Conservation (phyloP, 2,329 filamentous ascomycete genomes). For the Cytospora piceae region DNA sequence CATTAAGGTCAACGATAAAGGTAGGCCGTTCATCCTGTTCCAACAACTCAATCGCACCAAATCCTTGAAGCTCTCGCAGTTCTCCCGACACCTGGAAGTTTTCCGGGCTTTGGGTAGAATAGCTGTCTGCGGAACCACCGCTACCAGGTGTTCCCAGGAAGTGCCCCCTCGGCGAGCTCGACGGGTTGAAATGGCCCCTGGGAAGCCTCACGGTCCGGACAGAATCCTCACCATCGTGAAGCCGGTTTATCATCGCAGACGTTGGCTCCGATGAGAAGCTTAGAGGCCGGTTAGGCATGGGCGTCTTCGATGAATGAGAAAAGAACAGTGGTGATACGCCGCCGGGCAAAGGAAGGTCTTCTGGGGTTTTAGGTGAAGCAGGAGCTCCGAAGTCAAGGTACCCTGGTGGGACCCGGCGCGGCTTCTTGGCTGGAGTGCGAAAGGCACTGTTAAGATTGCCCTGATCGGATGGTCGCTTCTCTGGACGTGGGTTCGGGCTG, state of each 20-base stretch:
- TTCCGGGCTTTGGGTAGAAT: constrained; percentile 58
- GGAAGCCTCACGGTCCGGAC: constrained; percentile 61
- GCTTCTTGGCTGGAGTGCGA: constrained; percentile 46
- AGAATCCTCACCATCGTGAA: constrained; percentile 48
- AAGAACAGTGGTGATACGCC: constrained; percentile 56
- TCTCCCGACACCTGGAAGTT: constrained; percentile 50
- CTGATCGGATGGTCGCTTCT: constrained; percentile 39
- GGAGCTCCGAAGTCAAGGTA: constrained; percentile 46
- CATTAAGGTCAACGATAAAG: constrained; percentile 72
- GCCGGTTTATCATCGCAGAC: constrained; percentile 51
- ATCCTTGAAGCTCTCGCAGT: constrained; percentile 61
- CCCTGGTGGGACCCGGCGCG: constrained; percentile 51
- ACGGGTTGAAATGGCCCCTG: constrained; percentile 54
- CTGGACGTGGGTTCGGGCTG: constrained; percentile 29
- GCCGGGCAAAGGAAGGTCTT: constrained; percentile 23
- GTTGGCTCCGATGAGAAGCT: constrained; percentile 47
- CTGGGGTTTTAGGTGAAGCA: constrained; percentile 33
- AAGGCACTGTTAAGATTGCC: constrained; percentile 27
- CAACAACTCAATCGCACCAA: constrained; percentile 72
- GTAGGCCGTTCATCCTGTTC: constrained; percentile 78
- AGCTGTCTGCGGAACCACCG: constrained; percentile 56
- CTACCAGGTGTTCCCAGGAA: constrained; percentile 57
- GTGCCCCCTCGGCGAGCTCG: constrained; percentile 46
- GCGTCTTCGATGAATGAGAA: constrained; percentile 46
- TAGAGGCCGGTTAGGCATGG: constrained; percentile 43